phyloP scores from a whole-genome alignment of 2,329 filamentous ascomycete genomes.

The Ophiostoma pallidulum region DNA sequence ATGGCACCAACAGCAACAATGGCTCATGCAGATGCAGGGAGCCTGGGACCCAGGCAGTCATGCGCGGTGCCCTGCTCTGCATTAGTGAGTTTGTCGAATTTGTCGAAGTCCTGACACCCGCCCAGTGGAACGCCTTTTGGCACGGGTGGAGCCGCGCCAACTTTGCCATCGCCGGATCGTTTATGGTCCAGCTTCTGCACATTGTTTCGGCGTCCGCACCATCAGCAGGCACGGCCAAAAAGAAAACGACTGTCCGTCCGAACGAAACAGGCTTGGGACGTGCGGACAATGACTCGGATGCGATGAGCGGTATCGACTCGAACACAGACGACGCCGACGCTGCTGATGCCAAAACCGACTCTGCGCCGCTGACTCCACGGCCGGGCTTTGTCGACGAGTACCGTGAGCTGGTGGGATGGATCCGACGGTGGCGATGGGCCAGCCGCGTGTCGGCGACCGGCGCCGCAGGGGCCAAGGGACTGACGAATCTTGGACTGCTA shows the following conservation, averaged over 20 bases:
- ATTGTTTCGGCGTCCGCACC: background rate
- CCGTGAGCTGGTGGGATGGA: slow-evolving; percentile 12
- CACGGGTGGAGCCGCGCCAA: slow-evolving; percentile 17
- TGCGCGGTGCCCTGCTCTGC: slow-evolving; percentile 13
- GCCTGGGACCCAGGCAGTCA: slow-evolving; percentile 8
- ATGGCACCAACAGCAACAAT: background rate
- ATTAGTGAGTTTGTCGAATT: slow-evolving; percentile 17
- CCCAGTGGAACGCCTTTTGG: slow-evolving; percentile 18
- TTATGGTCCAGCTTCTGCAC: slow-evolving; percentile 15
- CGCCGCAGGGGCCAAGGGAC: slow-evolving; percentile 15
- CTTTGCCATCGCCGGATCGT: slow-evolving; percentile 16
- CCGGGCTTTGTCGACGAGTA: slow-evolving; percentile 8
- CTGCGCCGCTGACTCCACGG: background rate
- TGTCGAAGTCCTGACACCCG: slow-evolving; percentile 13
- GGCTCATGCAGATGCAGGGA: too few species aligned
- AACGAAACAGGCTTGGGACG: background rate
- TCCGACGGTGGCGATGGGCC: slow-evolving; percentile 16
- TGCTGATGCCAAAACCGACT: background rate
- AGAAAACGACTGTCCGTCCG: background rate
- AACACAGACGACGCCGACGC: too few species aligned
- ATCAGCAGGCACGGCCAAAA: background rate
- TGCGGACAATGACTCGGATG: background rate
- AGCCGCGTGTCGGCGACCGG: slow-evolving; percentile 12
- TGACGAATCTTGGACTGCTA: slow-evolving; percentile 15
- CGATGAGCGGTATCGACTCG: background rate